These are phyloP conservation scores for Leishmania amazonensis DNA, from an alignment of 208 protist species.

Conservation along the genomic window DNA sequence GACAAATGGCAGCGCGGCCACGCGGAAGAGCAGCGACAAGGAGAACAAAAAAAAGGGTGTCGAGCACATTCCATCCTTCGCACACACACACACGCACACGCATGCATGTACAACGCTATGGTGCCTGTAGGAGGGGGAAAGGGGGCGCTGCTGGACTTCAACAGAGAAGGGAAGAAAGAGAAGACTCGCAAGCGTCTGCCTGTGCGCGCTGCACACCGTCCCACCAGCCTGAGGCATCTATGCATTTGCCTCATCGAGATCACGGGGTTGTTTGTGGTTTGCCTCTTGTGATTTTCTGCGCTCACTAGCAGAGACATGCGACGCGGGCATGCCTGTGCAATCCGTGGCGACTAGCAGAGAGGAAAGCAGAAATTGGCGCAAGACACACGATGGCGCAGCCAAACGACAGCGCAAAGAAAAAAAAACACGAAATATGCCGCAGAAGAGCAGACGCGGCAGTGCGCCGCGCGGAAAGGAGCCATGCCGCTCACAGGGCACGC, in stretches of 20 bases:
- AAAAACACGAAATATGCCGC: not conserved
- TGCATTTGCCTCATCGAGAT: not conserved
- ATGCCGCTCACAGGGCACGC: not conserved
- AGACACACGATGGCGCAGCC: not conserved
- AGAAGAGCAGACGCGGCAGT: not conserved
- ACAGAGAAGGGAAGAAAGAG: not conserved
- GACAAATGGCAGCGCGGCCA: not conserved
- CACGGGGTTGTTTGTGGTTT: no score
- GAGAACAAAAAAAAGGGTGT: not conserved
- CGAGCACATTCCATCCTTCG: not conserved
- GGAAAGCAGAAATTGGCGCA: not conserved
- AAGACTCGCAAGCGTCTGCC: not conserved
- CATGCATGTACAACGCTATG: not conserved
- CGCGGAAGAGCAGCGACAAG: not conserved
- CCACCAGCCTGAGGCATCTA: not conserved
- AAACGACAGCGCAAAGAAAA: not conserved
- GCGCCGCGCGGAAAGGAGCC: no score
- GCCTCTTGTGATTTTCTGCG: not conserved
- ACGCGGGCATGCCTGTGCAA: not conserved
- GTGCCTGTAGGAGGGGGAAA: not conserved
- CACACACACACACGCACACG: not conserved
- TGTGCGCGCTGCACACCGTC: not conserved
- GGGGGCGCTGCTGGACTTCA: not conserved
- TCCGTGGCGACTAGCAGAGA: slow-evolving; percentile 3
- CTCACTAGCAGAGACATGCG: not conserved